These are phyloP conservation scores for Sugiyamaella boreocaroliniensis DNA, from an alignment of 805 yeast species.

Conservation along the genomic window DNA sequence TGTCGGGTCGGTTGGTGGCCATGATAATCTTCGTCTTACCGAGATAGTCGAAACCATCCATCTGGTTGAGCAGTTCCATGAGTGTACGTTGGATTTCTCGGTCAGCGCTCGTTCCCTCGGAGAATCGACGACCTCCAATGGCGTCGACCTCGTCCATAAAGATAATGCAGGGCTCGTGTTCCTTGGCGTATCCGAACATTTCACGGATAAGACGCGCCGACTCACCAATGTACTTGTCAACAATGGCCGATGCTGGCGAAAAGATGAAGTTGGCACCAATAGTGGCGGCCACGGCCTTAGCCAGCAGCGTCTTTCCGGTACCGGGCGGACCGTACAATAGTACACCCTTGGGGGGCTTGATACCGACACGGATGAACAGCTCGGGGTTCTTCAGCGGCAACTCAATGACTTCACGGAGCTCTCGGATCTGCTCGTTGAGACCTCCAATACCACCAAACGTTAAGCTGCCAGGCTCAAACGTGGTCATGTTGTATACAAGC, in stretches of 20 bases:
- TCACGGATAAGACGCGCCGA: conserved; percentile 94
- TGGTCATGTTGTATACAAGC: conserved; percentile 94
- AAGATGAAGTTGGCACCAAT: conserved; percentile 97
- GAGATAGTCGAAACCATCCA: conserved; percentile 96
- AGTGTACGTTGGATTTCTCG: conserved; percentile 96
- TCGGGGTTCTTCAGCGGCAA: conserved; percentile 96
- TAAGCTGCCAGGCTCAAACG: conserved; percentile 95
- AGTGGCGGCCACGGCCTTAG: conserved; percentile 97
- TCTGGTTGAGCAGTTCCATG: conserved; percentile 94
- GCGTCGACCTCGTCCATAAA: conserved; percentile 99
- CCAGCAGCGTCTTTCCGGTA: conserved; percentile 92
- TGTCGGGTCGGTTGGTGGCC: conserved; percentile 99
- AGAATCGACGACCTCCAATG: conserved; percentile 95
- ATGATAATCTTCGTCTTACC: conserved; percentile 96
- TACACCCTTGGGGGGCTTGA: conserved; percentile 98
- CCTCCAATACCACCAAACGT: conserved; percentile 96
- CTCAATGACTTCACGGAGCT: conserved; percentile 94
- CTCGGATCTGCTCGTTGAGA: conserved; percentile 88
- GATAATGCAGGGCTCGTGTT: conserved; percentile 96
- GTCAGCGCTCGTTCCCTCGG: conserved; percentile 98
- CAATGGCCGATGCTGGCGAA: conserved; percentile 97
- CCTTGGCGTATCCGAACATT: conserved; percentile 96
- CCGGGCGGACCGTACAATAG: conserved; percentile 97
- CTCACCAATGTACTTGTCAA: conserved; percentile 96
- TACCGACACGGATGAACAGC: conserved; percentile 89